Evolutionary conservation across 257 asterid species (phyloP), one percentile per base, ranked within the genome.

Genomic region (Plectranthus barbatus): DNA sequence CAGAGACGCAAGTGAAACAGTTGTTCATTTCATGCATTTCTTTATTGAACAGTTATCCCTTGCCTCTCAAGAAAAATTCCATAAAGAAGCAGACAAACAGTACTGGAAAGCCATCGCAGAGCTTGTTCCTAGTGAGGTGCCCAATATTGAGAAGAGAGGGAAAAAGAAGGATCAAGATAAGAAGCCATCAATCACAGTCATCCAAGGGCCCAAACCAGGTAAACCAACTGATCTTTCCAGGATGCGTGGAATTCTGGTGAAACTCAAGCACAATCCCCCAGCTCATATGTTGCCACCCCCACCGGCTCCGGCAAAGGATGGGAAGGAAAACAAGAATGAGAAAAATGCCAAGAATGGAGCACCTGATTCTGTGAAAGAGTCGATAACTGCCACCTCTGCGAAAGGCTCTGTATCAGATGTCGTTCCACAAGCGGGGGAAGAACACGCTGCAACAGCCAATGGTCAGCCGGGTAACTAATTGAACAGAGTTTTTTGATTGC

Each of bases 141-240:
- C 95, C 55, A 83, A 36, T 58, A 84, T 92, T 55, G 97, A 89
- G 85, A 89, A 89, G 80, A 81, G 69, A 75, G 95, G 94, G 31
- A 86, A 81, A 75, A 92, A 84, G 85, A 92, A 86, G 80, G 99
- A 92, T 74, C 92, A 89, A 73, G 99, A 86, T 42, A 88, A 84
- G 85, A 88, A 84, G 80, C 91, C 97, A 66, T 81, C 95, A 1
- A 75, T 92, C 77, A 61, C 85, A 1, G 93, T 92, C 49, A 17
- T 92, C 53, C 98, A 92, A 76, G 98, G 97, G 13, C 98, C 98
- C 44, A 92, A 92, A 66, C 98, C 97, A 3, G 98, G 98, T 26
- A 92, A 92, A 76, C 98, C 97, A 14, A 92, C 98, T n/a, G 98
- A 92, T 26, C 89, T 92, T 68, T 83, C 95, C 8, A 84, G 97